phyloP scores from a whole-genome alignment of 2,329 filamentous ascomycete species.

The Trichoderma sp. region DNA sequence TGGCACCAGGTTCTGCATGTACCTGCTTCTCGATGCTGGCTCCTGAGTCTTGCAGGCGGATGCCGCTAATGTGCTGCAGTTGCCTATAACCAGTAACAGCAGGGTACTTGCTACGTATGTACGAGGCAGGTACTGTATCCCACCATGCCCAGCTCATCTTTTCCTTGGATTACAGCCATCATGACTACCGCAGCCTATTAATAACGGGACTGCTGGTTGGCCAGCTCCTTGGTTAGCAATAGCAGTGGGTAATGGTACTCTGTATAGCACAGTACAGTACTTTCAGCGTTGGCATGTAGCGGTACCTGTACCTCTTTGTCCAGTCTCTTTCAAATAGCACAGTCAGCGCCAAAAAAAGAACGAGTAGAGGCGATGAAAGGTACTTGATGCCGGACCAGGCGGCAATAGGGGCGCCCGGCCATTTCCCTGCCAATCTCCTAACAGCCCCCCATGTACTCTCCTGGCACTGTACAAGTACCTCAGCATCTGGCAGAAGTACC shows the following conservation, averaged over 20 bases:
- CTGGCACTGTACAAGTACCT: not conserved
- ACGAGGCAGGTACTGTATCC: not conserved
- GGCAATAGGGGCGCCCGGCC: not conserved
- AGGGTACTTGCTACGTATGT: not conserved
- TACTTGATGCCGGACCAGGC: not conserved
- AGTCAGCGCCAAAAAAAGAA: constrained; percentile 6
- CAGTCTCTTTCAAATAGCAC: not conserved
- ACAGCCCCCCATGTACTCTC: not conserved
- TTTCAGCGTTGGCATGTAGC: not conserved
- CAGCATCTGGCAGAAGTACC: too few species aligned
- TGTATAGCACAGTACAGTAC: too few species aligned
- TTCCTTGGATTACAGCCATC: not conserved
- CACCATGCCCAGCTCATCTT: not conserved
- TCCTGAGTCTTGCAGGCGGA: not conserved
- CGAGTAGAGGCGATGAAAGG: not conserved
- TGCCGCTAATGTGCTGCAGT: too few species aligned
- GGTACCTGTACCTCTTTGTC: not conserved
- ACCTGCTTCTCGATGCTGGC: not conserved
- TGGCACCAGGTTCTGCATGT: not conserved
- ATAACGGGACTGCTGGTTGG: constrained; percentile 4
- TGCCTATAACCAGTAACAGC: not conserved
- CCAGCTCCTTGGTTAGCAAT: not conserved
- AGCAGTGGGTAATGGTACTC: not conserved
- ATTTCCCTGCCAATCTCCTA: not conserved
- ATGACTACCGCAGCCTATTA: constrained; percentile 11